Evolutionary conservation across 495 filamentous ascomycete genomes (phyloP).

Genomic region (Neurospora intermedia): DNA sequence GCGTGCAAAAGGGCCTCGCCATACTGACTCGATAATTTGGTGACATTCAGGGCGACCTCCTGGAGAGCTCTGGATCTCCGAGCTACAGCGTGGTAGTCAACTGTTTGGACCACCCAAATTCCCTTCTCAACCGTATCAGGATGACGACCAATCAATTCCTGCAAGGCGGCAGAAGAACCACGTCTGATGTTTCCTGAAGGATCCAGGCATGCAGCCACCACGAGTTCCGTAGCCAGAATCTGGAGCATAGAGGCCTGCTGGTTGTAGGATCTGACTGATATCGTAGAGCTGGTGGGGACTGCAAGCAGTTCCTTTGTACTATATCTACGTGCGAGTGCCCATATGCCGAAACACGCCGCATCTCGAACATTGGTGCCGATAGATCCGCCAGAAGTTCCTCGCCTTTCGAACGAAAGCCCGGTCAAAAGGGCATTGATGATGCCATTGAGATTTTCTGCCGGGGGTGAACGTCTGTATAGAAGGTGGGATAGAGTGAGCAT

Average conservation of each 20-base stretch:
- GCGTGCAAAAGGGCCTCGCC: conserved; percentile 57
- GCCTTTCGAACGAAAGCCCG: conserved; percentile 76
- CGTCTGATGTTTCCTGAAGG: conserved; percentile 85
- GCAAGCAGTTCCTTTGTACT: conserved; percentile 64
- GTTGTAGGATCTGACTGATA: conserved; percentile 17
- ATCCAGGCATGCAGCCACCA: conserved; percentile 76
- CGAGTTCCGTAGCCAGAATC: conserved; percentile 64
- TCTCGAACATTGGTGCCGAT: conserved; percentile 92
- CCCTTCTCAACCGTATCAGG: conserved; percentile 72
- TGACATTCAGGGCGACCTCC: conserved; percentile 59
- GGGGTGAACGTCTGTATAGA: conserved; percentile 66
- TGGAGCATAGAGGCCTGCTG: conserved; percentile 51
- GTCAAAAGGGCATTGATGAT: conserved; percentile 61
- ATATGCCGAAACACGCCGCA: conserved; percentile 91
- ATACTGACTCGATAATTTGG: conserved; percentile 53
- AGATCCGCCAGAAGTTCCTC: conserved; percentile 66
- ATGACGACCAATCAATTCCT: conserved; percentile 89
- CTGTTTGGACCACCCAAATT: conserved; percentile 72
- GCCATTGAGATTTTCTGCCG: conserved; percentile 51
- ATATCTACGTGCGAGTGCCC: conserved; percentile 83
- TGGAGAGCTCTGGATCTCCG: conserved; percentile 71
- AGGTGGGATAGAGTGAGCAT: conserved; percentile 80
- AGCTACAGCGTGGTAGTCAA: conserved; percentile 90
- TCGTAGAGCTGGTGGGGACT: conserved; percentile 35
- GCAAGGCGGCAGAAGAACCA: conserved; percentile 83